Evolutionary conservation across 176 grass and related monocot species (phyloP), one percentile per base, ranked within the genome.

Genomic region (Cenchrus americanus): DNA sequence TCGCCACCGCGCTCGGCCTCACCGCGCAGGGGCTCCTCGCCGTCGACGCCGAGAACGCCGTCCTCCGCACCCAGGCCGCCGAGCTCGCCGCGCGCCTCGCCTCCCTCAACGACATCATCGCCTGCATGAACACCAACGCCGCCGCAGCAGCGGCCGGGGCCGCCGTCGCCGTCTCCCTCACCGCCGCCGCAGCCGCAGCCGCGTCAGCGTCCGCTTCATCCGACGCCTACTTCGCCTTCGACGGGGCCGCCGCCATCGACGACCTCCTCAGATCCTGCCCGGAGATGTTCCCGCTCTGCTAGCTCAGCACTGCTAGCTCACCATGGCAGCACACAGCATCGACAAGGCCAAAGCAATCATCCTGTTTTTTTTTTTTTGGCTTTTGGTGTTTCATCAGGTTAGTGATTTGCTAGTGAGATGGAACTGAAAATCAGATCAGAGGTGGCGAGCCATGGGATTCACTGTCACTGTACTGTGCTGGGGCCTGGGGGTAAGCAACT

Each of bases 31-130:
- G 91, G 7, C 87, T 94, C 86, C 77, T 89, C 67, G 83, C 66
- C 15, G 84, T 94, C 80, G 97, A 94, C 69, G 87, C 89, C 34
- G 88, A 99, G 91, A 99, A 96, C 87, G 87, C 91, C 22, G 89
- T 99, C 5, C 91, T 99, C 32, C 92, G 93, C 80, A 92, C 93
- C 11, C 97, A 92, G 78, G 80, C 89, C 67, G 63, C 84, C 30
- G 97, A 99, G 84, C 93, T 99, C 76, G 58, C 34, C 71, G 80
- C 82, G 24, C 86, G 93, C 22, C 86, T 99, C 59, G 75, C 69
- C 26, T 99, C 93, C 2, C 90, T 99, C 69, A 81, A 87, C 79
- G 91, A 89, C 69, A 96, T 99, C 84, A 52, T 96, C 40, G 86
- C 62, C 62, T 94, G 73, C 83, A 85, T 99, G 87, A 90, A 62